Evolutionary conservation across 257 asterid species (phyloP).

Genomic region (Rauvolfia tetraphylla): DNA sequence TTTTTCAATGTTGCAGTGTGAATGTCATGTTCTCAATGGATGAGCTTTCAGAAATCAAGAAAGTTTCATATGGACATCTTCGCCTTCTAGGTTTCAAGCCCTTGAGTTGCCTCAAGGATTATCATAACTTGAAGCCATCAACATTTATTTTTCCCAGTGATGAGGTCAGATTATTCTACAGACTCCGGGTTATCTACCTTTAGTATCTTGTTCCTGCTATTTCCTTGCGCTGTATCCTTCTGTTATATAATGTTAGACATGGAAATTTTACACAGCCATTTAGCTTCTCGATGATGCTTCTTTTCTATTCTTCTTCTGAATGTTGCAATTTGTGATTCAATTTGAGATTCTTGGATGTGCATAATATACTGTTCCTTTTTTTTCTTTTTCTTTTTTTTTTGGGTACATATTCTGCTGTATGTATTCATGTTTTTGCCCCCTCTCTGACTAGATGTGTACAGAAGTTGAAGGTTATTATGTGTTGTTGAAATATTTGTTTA

Average conservation of each 20-base stretch:
- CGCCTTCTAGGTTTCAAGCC: constrained; percentile 96
- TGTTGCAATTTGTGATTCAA: not conserved
- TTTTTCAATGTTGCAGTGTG: constrained; percentile 49
- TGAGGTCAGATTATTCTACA: constrained; percentile 50
- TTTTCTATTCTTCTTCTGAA: not conserved
- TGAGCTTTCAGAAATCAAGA: constrained; percentile 81
- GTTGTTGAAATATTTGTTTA: not conserved
- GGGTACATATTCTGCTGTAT: not conserved
- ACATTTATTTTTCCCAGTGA: constrained; percentile 90
- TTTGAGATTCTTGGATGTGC: not conserved
- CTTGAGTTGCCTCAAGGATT: constrained; percentile 72
- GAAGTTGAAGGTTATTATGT: not conserved
- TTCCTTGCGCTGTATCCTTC: not conserved
- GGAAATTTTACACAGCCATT: not conserved
- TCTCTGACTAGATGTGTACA: not conserved
- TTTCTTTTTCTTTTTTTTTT: too few species aligned
- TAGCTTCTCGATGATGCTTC: not conserved
- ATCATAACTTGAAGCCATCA: constrained; percentile 92
- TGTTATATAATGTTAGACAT: not conserved
- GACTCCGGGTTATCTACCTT: constrained; percentile 1
- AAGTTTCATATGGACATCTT: constrained; percentile 74
- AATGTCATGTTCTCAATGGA: constrained; percentile 62
- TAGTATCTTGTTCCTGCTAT: not conserved
- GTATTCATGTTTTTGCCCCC: not conserved
- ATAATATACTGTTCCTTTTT: too few species aligned